Conservation (phyloP, 1,284 basidiomycete genomes). For the Mycosarcoma maydis region DNA sequence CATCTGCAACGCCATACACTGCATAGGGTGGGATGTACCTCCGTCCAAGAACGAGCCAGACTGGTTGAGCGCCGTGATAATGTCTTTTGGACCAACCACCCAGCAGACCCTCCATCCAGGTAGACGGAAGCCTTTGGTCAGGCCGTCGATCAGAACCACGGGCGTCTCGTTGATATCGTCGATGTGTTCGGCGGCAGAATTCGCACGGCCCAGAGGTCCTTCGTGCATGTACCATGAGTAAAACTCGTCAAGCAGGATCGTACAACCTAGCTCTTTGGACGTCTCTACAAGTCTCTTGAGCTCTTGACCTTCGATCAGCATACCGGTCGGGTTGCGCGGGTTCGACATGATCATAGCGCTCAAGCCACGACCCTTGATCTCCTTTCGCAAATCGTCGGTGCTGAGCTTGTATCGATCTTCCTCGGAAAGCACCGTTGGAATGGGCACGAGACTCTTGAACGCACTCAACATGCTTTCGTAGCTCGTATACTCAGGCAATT, state of each 20-base stretch:
- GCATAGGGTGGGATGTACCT: conserved; percentile 54
- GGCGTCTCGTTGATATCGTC: conserved; percentile 84
- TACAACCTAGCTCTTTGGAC: conserved; percentile 76
- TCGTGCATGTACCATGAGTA: conserved; percentile 87
- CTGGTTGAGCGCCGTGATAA: conserved; percentile 55
- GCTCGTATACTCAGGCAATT: conserved; percentile 84
- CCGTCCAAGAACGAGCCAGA: conserved; percentile 57
- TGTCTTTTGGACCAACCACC: conserved; percentile 75
- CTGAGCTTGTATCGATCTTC: conserved; percentile 77
- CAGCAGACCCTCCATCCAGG: conserved; percentile 75
- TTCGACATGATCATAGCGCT: conserved; percentile 88
- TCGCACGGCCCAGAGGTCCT: conserved; percentile 78
- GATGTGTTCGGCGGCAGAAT: conserved; percentile 84
- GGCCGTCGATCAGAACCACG: conserved; percentile 85
- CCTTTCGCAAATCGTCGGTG: conserved; percentile 71
- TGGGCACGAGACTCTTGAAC: conserved; percentile 81
- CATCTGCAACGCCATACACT: conserved; percentile 56
- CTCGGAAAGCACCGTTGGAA: conserved; percentile 69
- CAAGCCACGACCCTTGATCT: conserved; percentile 71
- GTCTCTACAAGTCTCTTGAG: conserved; percentile 81
- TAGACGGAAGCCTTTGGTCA: conserved; percentile 79
- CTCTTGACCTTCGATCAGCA: conserved; percentile 75
- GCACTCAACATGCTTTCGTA: conserved; percentile 79
- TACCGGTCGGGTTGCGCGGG: conserved; percentile 90
- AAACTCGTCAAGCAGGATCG: conserved; percentile 88